A percentile compares a stretch with the other conserved stretches of the same genome.
Evolutionary conservation across 768 basidiomycete genomes (phyloP).

Genomic region (Kwoniella pini): DNA sequence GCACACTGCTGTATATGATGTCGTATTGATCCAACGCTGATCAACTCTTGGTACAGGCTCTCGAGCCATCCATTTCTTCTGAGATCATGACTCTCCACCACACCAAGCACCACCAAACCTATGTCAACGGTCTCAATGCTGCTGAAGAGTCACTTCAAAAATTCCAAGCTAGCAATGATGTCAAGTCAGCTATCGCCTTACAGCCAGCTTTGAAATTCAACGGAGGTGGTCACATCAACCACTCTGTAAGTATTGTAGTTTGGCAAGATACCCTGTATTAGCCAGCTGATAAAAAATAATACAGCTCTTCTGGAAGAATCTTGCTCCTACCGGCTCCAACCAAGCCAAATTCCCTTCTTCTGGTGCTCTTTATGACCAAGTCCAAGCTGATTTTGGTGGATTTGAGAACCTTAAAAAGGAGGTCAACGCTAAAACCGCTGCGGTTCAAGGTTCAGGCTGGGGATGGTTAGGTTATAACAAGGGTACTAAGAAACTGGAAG

Average conservation of each 20-base stretch:
- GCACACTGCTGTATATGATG: neutral
- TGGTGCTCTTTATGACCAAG: constrained; percentile 60
- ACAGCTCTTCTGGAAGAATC: constrained; percentile 90
- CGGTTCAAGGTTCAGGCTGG: constrained; percentile 92
- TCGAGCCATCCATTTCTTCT: constrained; percentile 87
- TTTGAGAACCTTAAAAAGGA: constrained; percentile 72
- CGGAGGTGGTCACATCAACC: constrained; percentile 74
- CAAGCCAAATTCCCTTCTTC: constrained; percentile 65
- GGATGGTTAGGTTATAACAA: constrained; percentile 86
- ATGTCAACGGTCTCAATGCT: constrained; percentile 87
- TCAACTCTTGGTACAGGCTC: constrained; percentile 56
- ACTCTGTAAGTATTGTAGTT: constrained; percentile 49
- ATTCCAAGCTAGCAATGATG: constrained; percentile 55
- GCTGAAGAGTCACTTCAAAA: constrained; percentile 77
- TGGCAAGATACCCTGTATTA: no score
- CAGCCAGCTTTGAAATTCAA: constrained; percentile 94
- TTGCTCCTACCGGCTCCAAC: constrained; percentile 68
- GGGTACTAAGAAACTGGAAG: constrained; percentile 71
- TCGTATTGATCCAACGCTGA: neutral
- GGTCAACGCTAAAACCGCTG: constrained; percentile 81
- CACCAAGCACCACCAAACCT: constrained; percentile 92
- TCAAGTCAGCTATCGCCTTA: constrained; percentile 80
- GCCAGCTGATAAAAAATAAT: no score
- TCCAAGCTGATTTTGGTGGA: constrained; percentile 63
- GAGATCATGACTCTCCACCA: constrained; percentile 96